These are phyloP conservation scores for Clonostachys chloroleuca DNA, from an alignment of 2,329 filamentous ascomycete genomes.

Conservation along the genomic window DNA sequence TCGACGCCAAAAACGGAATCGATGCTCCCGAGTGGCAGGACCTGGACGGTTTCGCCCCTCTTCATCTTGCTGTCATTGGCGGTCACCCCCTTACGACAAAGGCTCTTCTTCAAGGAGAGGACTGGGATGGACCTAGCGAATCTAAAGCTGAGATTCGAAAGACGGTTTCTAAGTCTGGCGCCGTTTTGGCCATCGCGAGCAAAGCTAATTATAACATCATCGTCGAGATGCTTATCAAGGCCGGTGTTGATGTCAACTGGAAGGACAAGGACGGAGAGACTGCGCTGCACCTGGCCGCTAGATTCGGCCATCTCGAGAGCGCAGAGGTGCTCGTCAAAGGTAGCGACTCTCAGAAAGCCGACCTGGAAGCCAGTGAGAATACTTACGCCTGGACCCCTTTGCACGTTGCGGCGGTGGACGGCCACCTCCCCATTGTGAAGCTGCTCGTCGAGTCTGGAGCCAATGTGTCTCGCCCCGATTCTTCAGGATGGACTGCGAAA, in stretches of 20 bases:
- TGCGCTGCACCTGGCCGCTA: slow-evolving; percentile 84
- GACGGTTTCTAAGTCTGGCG: slow-evolving; percentile 75
- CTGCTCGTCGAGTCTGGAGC: slow-evolving; percentile 76
- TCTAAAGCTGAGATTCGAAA: slow-evolving; percentile 62
- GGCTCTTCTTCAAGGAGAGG: slow-evolving; percentile 74
- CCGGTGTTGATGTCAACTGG: slow-evolving; percentile 90
- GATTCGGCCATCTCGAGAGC: slow-evolving; percentile 80
- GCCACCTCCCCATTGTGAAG: slow-evolving; percentile 69
- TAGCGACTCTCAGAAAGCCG: slow-evolving; percentile 63
- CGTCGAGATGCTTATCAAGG: slow-evolving; percentile 81
- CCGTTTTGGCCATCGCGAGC: slow-evolving; percentile 81
- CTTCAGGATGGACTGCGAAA: slow-evolving; percentile 88
- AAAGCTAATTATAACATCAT: slow-evolving; percentile 84
- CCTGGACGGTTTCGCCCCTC: slow-evolving; percentile 80
- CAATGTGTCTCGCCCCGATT: slow-evolving; percentile 69
- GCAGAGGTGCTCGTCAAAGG: slow-evolving; percentile 72
- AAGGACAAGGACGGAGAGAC: slow-evolving; percentile 88
- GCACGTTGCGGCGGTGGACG: slow-evolving; percentile 88
- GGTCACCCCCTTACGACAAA: slow-evolving; percentile 85
- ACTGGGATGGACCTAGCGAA: slow-evolving; percentile 62
- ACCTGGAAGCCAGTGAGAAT: slow-evolving; percentile 75
- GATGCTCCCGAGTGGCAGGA: slow-evolving; percentile 90
- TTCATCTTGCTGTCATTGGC: slow-evolving; percentile 89
- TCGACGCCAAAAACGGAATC: slow-evolving; percentile 79
- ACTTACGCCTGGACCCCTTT: slow-evolving; percentile 94